Percentiles rank a stretch among this genome's conserved stretches.
phyloP scores from a whole-genome alignment of 2,329 filamentous ascomycete genomes.

The Corniculantispora saksenae region DNA sequence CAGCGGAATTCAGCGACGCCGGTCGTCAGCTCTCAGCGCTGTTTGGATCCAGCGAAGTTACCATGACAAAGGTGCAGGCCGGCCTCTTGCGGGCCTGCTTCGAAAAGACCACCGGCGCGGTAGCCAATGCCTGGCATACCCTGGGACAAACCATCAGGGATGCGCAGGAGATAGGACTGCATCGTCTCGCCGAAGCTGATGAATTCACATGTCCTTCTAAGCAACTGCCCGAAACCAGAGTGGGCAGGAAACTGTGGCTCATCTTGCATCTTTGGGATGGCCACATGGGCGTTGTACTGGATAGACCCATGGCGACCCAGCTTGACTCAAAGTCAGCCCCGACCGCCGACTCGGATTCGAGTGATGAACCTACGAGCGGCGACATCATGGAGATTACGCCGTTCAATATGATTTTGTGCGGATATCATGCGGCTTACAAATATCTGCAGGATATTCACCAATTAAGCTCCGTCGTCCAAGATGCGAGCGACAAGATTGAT shows the following conservation, averaged over 20 bases:
- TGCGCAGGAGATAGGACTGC: conserved; percentile 21
- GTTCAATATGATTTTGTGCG: conserved; percentile 16
- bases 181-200: not conserved
- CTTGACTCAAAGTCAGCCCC: conserved; percentile 6
- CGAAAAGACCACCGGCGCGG: conserved; percentile 17
- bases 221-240: not conserved
- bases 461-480: not conserved
- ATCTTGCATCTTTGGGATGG: conserved; percentile 20
- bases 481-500: not conserved
- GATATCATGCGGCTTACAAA: conserved; percentile 20
- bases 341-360: not conserved
- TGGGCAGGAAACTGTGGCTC: conserved; percentile 13
- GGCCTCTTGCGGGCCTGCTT: conserved; percentile 17
- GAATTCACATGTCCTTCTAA: not conserved
- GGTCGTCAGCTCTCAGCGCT: conserved; percentile 6
- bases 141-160: conserved; percentile 19
- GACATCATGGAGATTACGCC: not conserved
- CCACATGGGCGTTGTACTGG: conserved; percentile 21
- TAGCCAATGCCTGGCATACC: conserved; percentile 20
- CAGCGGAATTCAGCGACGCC: conserved; percentile 18
- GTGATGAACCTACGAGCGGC: not conserved
- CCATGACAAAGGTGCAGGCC: conserved; percentile 16
- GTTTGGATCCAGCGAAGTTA: conserved; percentile 5
- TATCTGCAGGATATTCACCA: conserved; percentile 17
- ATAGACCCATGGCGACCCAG: conserved; percentile 16